A percentile compares a stretch with the other conserved stretches of the same genome.
These are phyloP conservation scores for Cnidoscolus chayamansa DNA, from an alignment of 441 rosid species.

Conservation along the genomic window DNA sequence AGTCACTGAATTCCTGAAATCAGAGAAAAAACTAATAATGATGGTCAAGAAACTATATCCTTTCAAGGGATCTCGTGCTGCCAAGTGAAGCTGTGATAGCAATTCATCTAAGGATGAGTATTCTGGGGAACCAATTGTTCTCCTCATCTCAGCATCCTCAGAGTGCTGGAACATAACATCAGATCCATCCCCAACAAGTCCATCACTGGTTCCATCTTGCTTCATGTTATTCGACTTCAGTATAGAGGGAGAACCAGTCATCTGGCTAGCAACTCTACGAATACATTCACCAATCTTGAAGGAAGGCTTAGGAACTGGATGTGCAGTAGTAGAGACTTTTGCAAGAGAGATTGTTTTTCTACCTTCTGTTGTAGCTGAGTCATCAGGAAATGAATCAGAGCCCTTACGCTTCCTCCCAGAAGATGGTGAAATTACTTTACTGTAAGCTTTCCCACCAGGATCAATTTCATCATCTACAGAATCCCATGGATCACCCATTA, in stretches of 20 bases:
- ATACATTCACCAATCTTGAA: slow-evolving; percentile 91
- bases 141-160: slow-evolving; percentile 42
- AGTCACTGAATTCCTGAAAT: slow-evolving; percentile 61
- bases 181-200: slow-evolving; percentile 36
- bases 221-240: slow-evolving; percentile 45
- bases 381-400: slow-evolving; percentile 38
- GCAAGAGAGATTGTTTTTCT: slow-evolving; percentile 60
- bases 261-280: slow-evolving; percentile 85
- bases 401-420: slow-evolving; percentile 42
- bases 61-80: slow-evolving; percentile 60
- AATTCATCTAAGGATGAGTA: slow-evolving; percentile 56
- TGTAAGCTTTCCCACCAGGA: slow-evolving; percentile 35
- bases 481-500: slow-evolving; percentile 47
- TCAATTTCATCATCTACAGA: slow-evolving; percentile 44
- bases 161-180: slow-evolving; percentile 32
- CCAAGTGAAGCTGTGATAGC: slow-evolving; percentile 59
- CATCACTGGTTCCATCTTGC: slow-evolving; percentile 30
- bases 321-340: slow-evolving; percentile 41
- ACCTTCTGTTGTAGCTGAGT: slow-evolving; percentile 39
- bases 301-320: slow-evolving; percentile 52
- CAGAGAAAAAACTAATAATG: slow-evolving; percentile 63
- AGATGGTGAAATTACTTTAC: slow-evolving; percentile 33
- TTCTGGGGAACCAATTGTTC: slow-evolving; percentile 34
- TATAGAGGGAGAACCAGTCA: slow-evolving; percentile 69
- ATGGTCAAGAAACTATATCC: slow-evolving; percentile 43